These are phyloP conservation scores for Psidium friedrichsthalianum DNA, from an alignment of 345 rosid genomes.

Conservation along the genomic window DNA sequence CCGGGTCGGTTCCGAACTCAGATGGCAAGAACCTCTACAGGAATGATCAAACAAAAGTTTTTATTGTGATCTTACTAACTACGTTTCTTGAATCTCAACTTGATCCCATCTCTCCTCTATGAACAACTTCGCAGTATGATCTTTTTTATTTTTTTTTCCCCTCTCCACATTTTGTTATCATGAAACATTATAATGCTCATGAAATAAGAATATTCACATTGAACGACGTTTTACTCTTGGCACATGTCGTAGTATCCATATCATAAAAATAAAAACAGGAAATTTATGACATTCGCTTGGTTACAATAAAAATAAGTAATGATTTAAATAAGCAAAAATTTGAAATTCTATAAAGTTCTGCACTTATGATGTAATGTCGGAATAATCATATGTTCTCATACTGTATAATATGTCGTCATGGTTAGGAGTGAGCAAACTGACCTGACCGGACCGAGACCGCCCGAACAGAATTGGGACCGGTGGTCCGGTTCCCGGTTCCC, in stretches of 20 bases:
- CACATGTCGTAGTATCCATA: not conserved
- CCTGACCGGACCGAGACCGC: no score
- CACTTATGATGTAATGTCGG: not conserved
- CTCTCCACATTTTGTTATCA: not conserved
- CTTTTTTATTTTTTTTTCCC: no score
- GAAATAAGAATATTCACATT: not conserved
- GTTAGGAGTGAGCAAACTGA: no score
- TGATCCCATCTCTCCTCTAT: not conserved
- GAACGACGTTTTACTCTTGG: not conserved
- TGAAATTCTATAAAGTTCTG: not conserved
- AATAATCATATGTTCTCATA: not conserved
- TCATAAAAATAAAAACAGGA: not conserved
- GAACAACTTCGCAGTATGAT: not conserved
- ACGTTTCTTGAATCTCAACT: not conserved
- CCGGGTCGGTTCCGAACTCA: slow-evolving; percentile 45
- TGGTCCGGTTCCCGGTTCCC: no score
- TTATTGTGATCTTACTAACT: not conserved
- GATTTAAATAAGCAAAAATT: not conserved
- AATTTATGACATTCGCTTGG: not conserved
- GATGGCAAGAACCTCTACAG: slow-evolving; percentile 46
- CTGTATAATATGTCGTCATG: not conserved
- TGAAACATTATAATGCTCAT: not conserved
- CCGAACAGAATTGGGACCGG: no score
- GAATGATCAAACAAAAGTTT: no score
- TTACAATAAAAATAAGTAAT: not conserved